Conservation (phyloP, 2,329 filamentous ascomycete genomes). For the Botrytis pseudocinerea region DNA sequence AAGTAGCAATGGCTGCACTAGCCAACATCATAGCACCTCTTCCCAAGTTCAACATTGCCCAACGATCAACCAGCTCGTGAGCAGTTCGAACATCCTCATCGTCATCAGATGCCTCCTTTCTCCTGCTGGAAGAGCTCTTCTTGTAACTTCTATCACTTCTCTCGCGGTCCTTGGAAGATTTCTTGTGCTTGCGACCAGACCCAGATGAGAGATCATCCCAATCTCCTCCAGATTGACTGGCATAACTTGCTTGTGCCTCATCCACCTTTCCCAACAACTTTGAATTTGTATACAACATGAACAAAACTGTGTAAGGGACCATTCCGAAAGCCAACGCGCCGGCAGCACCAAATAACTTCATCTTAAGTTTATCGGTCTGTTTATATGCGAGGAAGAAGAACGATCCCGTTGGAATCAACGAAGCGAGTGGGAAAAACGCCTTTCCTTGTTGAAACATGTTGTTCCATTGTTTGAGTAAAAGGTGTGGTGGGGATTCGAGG, state of each 20-base stretch:
- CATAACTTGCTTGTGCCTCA: constrained; percentile 41
- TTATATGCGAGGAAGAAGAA: constrained; percentile 50
- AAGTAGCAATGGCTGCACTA: constrained; percentile 37
- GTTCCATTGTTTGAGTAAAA: constrained; percentile 58
- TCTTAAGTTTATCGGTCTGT: constrained; percentile 28
- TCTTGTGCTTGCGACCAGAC: constrained; percentile 20
- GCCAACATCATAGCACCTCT: constrained; percentile 41
- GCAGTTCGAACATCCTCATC: constrained; percentile 50
- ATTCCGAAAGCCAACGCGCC: constrained; percentile 48
- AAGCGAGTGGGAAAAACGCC: constrained; percentile 42
- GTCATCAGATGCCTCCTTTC: constrained; percentile 42
- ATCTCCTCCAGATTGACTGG: constrained; percentile 18
- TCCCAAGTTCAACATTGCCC: constrained; percentile 55
- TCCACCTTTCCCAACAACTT: constrained; percentile 49
- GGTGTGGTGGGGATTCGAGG: constrained; percentile 54
- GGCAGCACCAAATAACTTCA: constrained; percentile 46
- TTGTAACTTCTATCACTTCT: constrained; percentile 18
- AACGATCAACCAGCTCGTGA: constrained; percentile 55
- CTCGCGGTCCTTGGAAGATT: constrained; percentile 19
- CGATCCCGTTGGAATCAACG: constrained; percentile 45
- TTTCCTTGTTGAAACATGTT: constrained; percentile 46
- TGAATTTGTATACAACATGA: constrained; percentile 51
- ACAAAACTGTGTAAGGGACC: constrained; percentile 53
- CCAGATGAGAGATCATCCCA: constrained; percentile 16
- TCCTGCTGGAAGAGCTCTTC: constrained; percentile 22